Evolutionary conservation across 768 basidiomycete species (phyloP).

Genomic region (Sarcomyxa edulis): DNA sequence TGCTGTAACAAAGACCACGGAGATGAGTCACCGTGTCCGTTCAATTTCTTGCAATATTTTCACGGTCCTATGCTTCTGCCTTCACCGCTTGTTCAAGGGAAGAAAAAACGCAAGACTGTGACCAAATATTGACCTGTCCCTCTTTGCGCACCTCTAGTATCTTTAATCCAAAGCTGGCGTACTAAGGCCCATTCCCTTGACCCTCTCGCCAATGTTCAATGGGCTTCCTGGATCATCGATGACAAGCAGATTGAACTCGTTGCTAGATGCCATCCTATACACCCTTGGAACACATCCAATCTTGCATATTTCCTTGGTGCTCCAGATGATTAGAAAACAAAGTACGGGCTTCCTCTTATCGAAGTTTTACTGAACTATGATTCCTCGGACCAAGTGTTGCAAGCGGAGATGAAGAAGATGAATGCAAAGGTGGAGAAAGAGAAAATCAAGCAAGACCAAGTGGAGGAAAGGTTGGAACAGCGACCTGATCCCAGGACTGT

Average conservation of each 20-base stretch:
- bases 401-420: no score
- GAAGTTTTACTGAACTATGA: not conserved
- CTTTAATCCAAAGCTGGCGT: not conserved
- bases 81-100: not conserved
- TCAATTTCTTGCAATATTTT: no score
- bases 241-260: not conserved
- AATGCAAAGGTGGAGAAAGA: no score
- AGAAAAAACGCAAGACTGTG: not conserved
- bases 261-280: not conserved
- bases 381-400: no score
- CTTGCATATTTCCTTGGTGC: not conserved
- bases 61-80: no score
- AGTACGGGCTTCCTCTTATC: not conserved
- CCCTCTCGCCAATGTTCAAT: not conserved
- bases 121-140: not conserved
- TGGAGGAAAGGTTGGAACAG: no score
- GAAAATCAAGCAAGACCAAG: no score
- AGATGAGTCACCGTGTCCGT: no score
- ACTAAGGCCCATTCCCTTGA: not conserved
- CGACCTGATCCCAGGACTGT: no score
- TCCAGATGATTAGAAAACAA: not conserved
- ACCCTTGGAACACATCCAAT: not conserved
- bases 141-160: not conserved
- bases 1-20: no score
- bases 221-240: conserved; percentile 1